These are phyloP conservation scores for Calonectria naviculata DNA, from an alignment of 2,329 filamentous ascomycete genomes.

Conservation along the genomic window DNA sequence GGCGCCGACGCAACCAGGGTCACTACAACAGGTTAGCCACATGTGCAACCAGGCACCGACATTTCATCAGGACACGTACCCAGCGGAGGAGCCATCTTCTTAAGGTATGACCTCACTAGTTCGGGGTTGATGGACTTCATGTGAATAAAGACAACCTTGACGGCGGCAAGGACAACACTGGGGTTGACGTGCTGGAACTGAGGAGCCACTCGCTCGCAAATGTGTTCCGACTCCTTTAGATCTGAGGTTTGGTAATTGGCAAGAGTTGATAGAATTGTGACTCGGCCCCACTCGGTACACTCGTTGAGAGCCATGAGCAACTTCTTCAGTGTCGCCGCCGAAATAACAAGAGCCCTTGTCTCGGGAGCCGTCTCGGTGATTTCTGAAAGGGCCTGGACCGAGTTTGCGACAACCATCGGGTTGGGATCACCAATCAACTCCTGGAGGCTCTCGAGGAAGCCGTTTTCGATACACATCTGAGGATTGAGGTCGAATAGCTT, in stretches of 20 bases:
- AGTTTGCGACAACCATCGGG: constrained; percentile 99
- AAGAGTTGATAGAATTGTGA: constrained; percentile 90
- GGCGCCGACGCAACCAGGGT: constrained; percentile 95
- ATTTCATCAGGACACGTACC: constrained; percentile 62
- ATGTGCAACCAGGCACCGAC: not conserved
- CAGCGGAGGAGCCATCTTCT: constrained; percentile 98
- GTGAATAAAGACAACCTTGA: constrained; percentile 97
- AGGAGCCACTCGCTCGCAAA: constrained; percentile 94
- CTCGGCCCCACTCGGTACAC: constrained; percentile 97
- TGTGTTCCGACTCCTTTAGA: constrained; percentile 96
- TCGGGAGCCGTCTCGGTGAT: constrained; percentile 93
- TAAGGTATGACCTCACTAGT: constrained; percentile 85
- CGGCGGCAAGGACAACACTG: constrained; percentile 95
- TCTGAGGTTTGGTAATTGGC: constrained; percentile 90
- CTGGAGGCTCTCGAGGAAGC: constrained; percentile 92
- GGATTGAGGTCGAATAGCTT: constrained; percentile 98
- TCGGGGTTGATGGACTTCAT: constrained; percentile 88
- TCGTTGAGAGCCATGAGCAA: constrained; percentile 96
- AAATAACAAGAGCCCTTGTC: constrained; percentile 87
- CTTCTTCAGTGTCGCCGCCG: constrained; percentile 88
- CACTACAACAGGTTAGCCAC: constrained; percentile 62
- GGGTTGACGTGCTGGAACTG: constrained; percentile 99
- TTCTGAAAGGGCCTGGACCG: constrained; percentile 91
- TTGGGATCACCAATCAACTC: constrained; percentile 98
- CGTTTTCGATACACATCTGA: constrained; percentile 92